These are phyloP conservation scores for Xylaria multiplex DNA, from an alignment of 2,329 filamentous ascomycete genomes.

Conservation along the genomic window DNA sequence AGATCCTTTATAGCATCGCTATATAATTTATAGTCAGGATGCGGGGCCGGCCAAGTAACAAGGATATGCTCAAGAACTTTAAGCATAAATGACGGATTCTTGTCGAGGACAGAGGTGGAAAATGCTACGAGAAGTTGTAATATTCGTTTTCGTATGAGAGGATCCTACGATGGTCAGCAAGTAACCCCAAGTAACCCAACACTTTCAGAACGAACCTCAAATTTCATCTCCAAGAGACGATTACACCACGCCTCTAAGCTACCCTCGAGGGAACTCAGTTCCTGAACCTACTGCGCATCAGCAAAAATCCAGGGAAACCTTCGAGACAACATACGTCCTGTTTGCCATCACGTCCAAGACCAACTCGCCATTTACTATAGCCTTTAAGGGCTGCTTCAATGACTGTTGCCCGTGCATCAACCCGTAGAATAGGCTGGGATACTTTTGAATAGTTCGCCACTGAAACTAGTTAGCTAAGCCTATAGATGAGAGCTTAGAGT, in stretches of 20 bases:
- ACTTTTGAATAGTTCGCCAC: constrained; percentile 72
- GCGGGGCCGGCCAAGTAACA: constrained; percentile 79
- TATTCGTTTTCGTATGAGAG: constrained; percentile 81
- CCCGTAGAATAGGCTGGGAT: constrained; percentile 76
- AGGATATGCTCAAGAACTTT: constrained; percentile 92
- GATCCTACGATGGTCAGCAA: constrained; percentile 65
- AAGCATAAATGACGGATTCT: constrained; percentile 82
- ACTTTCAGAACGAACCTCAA: constrained; percentile 61
- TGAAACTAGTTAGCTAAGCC: constrained; percentile 45
- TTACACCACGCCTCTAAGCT: constrained; percentile 78
- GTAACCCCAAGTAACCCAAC: not conserved
- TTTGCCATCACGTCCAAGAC: constrained; percentile 34
- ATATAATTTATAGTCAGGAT: constrained; percentile 76
- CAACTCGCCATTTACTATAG: constrained; percentile 78
- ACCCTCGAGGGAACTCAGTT: constrained; percentile 67
- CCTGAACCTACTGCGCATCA: constrained; percentile 55
- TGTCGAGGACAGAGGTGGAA: constrained; percentile 81
- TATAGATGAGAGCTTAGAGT: constrained; percentile 6
- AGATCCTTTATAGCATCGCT: constrained; percentile 91
- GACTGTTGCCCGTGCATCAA: constrained; percentile 90
- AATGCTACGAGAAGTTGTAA: constrained; percentile 86
- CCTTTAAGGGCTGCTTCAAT: constrained; percentile 90
- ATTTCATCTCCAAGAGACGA: constrained; percentile 73
- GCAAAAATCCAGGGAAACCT: constrained; percentile 22
- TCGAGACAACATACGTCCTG: constrained; percentile 35